Evolutionary conservation across 306 rosid genomes (phyloP), one percentile per base, ranked within the genome.

Genomic region (Quercus robur): DNA sequence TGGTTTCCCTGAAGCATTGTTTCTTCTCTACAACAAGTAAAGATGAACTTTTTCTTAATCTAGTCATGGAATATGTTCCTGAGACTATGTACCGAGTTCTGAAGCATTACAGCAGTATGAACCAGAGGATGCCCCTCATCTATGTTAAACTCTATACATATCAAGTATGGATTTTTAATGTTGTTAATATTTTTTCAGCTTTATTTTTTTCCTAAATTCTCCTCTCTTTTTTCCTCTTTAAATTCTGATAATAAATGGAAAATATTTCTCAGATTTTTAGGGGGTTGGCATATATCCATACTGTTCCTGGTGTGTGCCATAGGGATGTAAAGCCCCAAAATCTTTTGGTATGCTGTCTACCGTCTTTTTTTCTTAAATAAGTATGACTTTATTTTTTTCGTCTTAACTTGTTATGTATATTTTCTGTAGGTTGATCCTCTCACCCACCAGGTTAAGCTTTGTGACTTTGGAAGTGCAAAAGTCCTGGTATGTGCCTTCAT

Each of bases 381-480:
- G 23, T 9, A 70, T 46, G 68, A 54, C 26, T 69, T 30, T 30
- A 76, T 71, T 51, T 56, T 13, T 10, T 49, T 41, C 3, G 46
- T 79, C 69, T 59, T 14, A 71, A 75, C 81, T 31, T 77, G 51
- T 73, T 35, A 38, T 33, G 1, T 69, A 31, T 75, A 55, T 86
- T 64, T 75, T 72, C 30, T 73, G 63, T 85, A 94, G 97, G 94
- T 93, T 77, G 95, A 95, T 88, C 97, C 94, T 77, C 91, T 91
- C 69, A 91, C 98, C 72, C 99, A 95, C 83, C 94, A 93, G 83
- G 97, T 95, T 63, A 95, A 93, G 88, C 97, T 95, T 74, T 93
- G 97, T 51, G 99, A 95, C 80, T 93, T 93, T 52, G 99, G 99
- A 81, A 93, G 99, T 82, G 99, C 99, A 55, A 95, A 95, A 90